These are phyloP conservation scores for Leccinum disarticulatum DNA, from an alignment of 768 basidiomycete species.

Conservation along the genomic window DNA sequence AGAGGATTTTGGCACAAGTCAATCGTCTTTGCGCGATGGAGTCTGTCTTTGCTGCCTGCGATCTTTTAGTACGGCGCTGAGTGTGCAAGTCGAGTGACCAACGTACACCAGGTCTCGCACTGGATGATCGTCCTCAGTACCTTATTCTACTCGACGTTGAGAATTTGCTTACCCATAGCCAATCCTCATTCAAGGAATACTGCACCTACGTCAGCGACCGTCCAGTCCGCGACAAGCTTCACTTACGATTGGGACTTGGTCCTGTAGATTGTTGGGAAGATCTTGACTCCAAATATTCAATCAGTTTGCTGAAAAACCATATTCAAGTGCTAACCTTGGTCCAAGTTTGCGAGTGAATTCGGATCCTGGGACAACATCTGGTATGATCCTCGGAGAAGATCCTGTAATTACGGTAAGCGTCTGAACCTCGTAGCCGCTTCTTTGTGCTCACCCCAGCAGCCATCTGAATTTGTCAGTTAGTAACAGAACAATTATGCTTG, in stretches of 20 bases:
- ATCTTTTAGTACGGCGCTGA: neutral
- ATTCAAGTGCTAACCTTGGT: constrained; percentile 63
- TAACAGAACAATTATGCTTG: neutral
- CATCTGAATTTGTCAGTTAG: constrained; percentile 33
- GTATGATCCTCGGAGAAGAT: constrained; percentile 87
- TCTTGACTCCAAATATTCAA: constrained; percentile 45
- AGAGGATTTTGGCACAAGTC: constrained; percentile 97
- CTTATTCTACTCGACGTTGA: neutral
- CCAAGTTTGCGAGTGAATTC: constrained; percentile 88
- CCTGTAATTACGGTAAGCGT: constrained; percentile 41
- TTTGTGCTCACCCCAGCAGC: constrained; percentile 53
- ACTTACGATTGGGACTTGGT: constrained; percentile 89
- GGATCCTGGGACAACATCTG: constrained; percentile 94
- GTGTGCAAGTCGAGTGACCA: neutral
- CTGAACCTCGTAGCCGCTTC: neutral
- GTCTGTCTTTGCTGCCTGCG: constrained; percentile 77
- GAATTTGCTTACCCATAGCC: constrained; percentile 80
- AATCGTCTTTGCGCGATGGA: constrained; percentile 82
- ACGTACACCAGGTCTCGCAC: constrained; percentile 99
- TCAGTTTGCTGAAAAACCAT: neutral
- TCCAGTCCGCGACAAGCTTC: neutral
- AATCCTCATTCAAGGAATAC: constrained; percentile 88
- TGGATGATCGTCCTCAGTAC: constrained; percentile 29
- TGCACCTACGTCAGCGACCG: constrained; percentile 29
- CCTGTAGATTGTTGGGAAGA: constrained; percentile 93